phyloP scores from a whole-genome alignment of 805 yeast species.

The Saturnispora besseyi region DNA sequence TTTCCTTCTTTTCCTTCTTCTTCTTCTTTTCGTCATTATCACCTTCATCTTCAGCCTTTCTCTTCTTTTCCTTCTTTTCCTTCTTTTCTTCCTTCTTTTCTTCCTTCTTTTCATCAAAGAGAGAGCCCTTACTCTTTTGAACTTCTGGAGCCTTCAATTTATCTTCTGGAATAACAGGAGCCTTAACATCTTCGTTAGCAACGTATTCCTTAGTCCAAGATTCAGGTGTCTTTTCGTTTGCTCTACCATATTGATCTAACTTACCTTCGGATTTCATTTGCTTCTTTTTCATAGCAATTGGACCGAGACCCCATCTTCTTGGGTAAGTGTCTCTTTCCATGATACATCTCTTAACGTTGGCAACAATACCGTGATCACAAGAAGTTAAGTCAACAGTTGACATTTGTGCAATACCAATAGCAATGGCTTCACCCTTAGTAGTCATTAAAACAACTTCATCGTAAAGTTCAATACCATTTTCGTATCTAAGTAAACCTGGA shows the following conservation, averaged over 20 bases:
- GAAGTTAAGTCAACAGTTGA: slow-evolving; percentile 92
- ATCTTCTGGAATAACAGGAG: slow-evolving; percentile 50
- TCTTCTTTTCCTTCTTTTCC: slow-evolving; percentile 35
- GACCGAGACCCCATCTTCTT: slow-evolving; percentile 99
- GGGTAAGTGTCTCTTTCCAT: slow-evolving; percentile 99
- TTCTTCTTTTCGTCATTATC: slow-evolving; percentile 22
- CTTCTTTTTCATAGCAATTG: slow-evolving; percentile 97
- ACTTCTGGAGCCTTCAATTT: slow-evolving; percentile 34
- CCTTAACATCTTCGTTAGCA: slow-evolving; percentile 54
- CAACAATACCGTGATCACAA: slow-evolving; percentile 98
- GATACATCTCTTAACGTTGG: slow-evolving; percentile 97
- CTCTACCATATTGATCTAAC: slow-evolving; percentile 91
- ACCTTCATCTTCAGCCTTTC: slow-evolving; percentile 26
- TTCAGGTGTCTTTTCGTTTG: slow-evolving; percentile 88
- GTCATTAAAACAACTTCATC: slow-evolving; percentile 98
- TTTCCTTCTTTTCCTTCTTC: slow-evolving; percentile 23
- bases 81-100: slow-evolving; percentile 52
- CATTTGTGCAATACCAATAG: slow-evolving; percentile 98
- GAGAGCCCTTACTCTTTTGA: slow-evolving; percentile 40
- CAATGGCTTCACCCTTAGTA: slow-evolving; percentile 99
- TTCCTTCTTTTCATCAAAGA: slow-evolving; percentile 24
- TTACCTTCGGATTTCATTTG: slow-evolving; percentile 96
- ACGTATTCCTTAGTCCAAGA: slow-evolving; percentile 84
- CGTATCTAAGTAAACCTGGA: slow-evolving; percentile 96
- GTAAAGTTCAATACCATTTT: slow-evolving; percentile 92